phyloP scores from a whole-genome alignment of 2,329 filamentous ascomycete genomes.

The Fusarium metavorans region DNA sequence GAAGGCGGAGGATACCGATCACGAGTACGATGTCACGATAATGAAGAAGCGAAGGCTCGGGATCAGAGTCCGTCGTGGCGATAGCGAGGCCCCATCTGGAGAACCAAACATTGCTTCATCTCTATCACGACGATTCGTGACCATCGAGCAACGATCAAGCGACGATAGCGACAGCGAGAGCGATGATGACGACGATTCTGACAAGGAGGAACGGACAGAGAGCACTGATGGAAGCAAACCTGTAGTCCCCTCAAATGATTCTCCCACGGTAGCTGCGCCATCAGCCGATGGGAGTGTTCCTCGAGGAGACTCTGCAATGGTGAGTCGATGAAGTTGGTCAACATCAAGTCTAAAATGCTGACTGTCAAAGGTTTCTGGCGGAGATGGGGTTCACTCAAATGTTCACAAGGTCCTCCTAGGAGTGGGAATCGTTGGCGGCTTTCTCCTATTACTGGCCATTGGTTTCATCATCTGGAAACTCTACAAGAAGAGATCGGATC shows the following conservation, averaged over 20 bases:
- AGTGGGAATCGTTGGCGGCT: conserved; percentile 39
- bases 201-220: conserved; percentile 3
- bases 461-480: conserved; percentile 41
- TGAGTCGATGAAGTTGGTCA: conserved; percentile 21
- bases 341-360: conserved; percentile 7
- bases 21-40: conserved; percentile 33
- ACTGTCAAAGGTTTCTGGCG: conserved; percentile 24
- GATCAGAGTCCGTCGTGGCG: conserved; percentile 18
- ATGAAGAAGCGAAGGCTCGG: conserved; percentile 27
- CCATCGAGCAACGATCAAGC: conserved; percentile 3
- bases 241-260: conserved; percentile 5
- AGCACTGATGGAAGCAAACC: neutral
- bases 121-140: neutral
- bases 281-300: conserved; percentile 22
- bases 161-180: conserved; percentile 13
- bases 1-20: conserved; percentile 41
- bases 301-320: conserved; percentile 21
- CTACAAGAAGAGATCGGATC: conserved; percentile 18
- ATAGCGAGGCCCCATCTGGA: conserved; percentile 1
- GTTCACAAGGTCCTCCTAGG: conserved; percentile 42
- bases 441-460: conserved; percentile 39
- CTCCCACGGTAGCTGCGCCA: conserved; percentile 21
- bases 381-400: conserved; percentile 31
- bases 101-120: conserved; percentile 20
- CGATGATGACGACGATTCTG: neutral